These are phyloP conservation scores for Fomitopsis serialis DNA, from an alignment of 768 basidiomycete genomes.

Conservation along the genomic window DNA sequence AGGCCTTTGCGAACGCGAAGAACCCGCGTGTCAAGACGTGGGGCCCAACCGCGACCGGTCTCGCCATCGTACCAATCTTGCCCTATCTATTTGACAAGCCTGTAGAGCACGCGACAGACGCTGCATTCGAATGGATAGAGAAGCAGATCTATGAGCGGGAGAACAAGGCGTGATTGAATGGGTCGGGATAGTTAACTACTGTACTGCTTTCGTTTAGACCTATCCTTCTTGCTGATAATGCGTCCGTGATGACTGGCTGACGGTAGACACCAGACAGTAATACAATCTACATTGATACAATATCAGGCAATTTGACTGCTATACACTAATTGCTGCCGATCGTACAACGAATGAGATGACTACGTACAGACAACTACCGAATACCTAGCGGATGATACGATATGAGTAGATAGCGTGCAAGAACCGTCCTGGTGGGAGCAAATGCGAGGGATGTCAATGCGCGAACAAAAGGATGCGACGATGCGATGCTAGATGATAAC, in stretches of 20 bases:
- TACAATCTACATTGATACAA: neutral
- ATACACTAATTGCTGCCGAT: neutral
- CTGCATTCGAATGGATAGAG: conserved; percentile 66
- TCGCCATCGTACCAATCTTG: conserved; percentile 67
- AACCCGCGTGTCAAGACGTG: conserved; percentile 58
- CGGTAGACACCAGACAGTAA: neutral
- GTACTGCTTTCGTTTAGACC: no score
- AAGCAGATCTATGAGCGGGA: conserved; percentile 36
- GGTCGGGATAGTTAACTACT: neutral
- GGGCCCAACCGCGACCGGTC: conserved; percentile 73
- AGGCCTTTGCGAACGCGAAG: conserved; percentile 53
- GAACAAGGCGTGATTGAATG: conserved; percentile 20
- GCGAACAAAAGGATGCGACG: conserved; percentile 6
- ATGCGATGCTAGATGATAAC: conserved; percentile 1
- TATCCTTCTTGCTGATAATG: neutral
- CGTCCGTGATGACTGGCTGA: neutral
- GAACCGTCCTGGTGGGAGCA: conserved; percentile 11
- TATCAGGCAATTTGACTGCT: neutral
- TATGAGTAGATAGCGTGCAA: conserved; percentile 7
- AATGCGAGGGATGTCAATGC: conserved; percentile 2
- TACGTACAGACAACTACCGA: conserved; percentile 1
- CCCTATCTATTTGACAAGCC: conserved; percentile 80
- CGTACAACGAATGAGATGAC: neutral
- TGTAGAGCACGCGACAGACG: conserved; percentile 65
- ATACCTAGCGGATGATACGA: conserved; percentile 1